phyloP scores from a whole-genome alignment of 2,329 filamentous ascomycete species.

The Aaosphaeria pasadenensis region DNA sequence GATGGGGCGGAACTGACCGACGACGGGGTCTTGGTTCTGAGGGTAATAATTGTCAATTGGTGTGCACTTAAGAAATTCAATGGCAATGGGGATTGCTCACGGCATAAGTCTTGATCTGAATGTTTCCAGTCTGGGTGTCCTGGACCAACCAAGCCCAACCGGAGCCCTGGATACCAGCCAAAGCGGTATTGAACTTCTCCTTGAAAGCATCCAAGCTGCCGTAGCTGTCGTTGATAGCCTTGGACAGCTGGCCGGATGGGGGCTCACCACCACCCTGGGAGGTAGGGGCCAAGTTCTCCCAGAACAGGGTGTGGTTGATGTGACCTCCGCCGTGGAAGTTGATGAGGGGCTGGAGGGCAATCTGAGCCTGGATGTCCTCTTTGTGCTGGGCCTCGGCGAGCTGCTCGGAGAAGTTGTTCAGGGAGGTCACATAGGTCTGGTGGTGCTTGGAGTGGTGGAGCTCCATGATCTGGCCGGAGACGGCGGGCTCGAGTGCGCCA shows the following conservation, averaged over 20 bases:
- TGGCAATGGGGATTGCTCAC: slow-evolving; percentile 30
- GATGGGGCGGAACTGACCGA: slow-evolving; percentile 77
- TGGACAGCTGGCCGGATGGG: slow-evolving; percentile 55
- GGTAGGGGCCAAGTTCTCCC: slow-evolving; percentile 67
- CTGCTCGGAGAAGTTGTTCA: slow-evolving; percentile 77
- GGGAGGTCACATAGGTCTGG: slow-evolving; percentile 87
- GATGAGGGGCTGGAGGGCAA: slow-evolving; percentile 57
- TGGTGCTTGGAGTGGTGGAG: slow-evolving; percentile 94
- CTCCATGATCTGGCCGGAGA: slow-evolving; percentile 94
- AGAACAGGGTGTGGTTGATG: slow-evolving; percentile 67
- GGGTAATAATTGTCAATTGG: slow-evolving; percentile 2
- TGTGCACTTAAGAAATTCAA: neutral
- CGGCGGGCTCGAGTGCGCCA: slow-evolving; percentile 79
- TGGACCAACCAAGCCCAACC: slow-evolving; percentile 65
- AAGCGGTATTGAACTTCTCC: slow-evolving; percentile 61
- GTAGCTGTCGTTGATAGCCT: slow-evolving; percentile 58
- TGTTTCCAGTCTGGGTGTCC: slow-evolving; percentile 58
- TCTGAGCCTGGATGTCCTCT: slow-evolving; percentile 53
- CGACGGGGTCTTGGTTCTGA: slow-evolving; percentile 87
- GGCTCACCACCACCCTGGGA: slow-evolving; percentile 65
- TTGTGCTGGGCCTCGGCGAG: slow-evolving; percentile 56
- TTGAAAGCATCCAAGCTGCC: slow-evolving; percentile 59
- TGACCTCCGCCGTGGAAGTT: slow-evolving; percentile 68
- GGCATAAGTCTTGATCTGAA: slow-evolving; percentile 67
- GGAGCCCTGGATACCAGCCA: slow-evolving; percentile 64